Conservation (phyloP, 441 rosid genomes). For the Populus hybrid region DNA sequence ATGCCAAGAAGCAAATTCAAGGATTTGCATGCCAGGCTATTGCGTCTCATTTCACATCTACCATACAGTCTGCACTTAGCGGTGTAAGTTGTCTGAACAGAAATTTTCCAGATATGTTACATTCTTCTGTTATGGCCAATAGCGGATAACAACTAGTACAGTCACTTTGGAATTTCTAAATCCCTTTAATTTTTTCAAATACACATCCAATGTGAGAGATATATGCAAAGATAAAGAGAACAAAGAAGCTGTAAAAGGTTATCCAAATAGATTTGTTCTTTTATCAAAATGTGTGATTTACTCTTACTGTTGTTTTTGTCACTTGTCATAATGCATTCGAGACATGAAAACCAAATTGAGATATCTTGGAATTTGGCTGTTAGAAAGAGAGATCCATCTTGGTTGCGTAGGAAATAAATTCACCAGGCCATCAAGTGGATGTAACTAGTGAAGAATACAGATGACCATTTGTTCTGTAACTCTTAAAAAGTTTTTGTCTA, state of each 20-base stretch:
- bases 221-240: no score
- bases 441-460: neutral
- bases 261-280: neutral
- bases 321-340: neutral
- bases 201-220: neutral
- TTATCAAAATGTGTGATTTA: neutral
- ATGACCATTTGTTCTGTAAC: neutral
- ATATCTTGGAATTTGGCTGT: neutral
- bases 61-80: constrained; percentile 50
- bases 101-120: neutral
- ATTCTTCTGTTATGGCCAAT: neutral
- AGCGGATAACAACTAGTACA: neutral
- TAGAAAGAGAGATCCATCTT: neutral
- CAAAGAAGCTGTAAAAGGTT: neutral
- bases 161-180: neutral
- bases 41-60: constrained; percentile 60
- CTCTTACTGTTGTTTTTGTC: neutral
- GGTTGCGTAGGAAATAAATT: neutral
- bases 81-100: constrained; percentile 30
- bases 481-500: neutral
- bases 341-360: neutral
- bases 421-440: neutral
- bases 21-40: constrained; percentile 34
- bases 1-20: constrained; percentile 85
- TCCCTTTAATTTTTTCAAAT: neutral